Evolutionary conservation across 202 grass and related monocot genomes (phyloP), one percentile per base, ranked within the genome.

Genomic region (Miscanthus sacchariflorus): DNA sequence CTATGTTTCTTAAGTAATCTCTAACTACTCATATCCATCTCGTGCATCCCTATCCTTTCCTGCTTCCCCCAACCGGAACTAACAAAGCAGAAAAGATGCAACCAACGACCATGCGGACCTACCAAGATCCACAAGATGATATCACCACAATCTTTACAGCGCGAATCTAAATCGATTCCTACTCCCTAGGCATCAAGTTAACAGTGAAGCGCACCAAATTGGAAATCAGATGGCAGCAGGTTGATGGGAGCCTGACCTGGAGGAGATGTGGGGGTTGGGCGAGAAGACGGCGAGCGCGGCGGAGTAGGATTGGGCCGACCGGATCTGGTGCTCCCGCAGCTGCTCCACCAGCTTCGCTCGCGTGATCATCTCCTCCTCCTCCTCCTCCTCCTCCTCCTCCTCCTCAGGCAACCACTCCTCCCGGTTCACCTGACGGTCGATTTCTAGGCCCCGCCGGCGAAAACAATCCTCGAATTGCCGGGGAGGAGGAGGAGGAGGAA

Each of bases 271-370:
- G 13, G 89, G 93, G 76, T 85, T 98, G 67, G 95, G 95, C 42
- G 93, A 95, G 78, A 95, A 93, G 64, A 90, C 88, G 48, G 87
- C 43, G 76, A 98, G 93, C 59, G 84, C 65, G 61, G 88, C 35
- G 38, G 90, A 91, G 84, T 91, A 91, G 76, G 94, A 90, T 52
- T 93, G 91, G 66, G 92, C 93, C 59, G 93, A 98, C 87, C 91
- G 89, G 95, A 98, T 95, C 91, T 98, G 95, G 80, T 93, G 91
- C 68, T 98, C 95, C 80, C 93, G 86, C 72, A 95, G 85, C 81
- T 95, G 93, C 77, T 98, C 95, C 66, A 89, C 95, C 65, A 98
- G 93, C 95, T 98, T 95, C 15, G 93, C 88, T 76, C 93, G 95
- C 12, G 95, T 98, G 77, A 98, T 98, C 95, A 98, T 95, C 95